Evolutionary conservation across 2,329 filamentous ascomycete species (phyloP), one percentile per base, ranked within the genome.

Genomic region (Amphichorda felina): DNA sequence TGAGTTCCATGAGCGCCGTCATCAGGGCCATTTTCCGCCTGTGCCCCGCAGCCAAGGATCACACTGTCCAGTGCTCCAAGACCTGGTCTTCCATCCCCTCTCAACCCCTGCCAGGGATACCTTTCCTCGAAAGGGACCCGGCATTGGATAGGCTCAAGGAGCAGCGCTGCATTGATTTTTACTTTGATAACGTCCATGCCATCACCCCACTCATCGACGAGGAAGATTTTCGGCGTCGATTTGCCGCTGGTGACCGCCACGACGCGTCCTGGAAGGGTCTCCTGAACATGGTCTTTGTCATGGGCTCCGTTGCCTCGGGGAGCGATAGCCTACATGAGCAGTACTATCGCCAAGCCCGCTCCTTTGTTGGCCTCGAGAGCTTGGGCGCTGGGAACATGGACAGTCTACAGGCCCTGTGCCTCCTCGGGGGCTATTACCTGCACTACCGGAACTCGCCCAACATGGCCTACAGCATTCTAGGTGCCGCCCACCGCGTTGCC

Each of bases 371-470:
- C 13, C 50, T 79, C 5, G 72, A 75, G 37, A 69, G 63, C 2
- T 63, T 79, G 35, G 72, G 72, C 2, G 49, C 50, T 0, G 72
- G 75, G 45, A 77, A 78, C 30, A 75, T 86, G n/a, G 80, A 86
- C 52, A 80, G 74, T 0, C 66, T 86, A 3, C 81, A 87, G 50
- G 76, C 81, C 2, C 56, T 86, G 13, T 74, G 75, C 3, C 64
- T 87, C 18, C 75, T 85, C 46, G 79, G 79, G 28, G 82, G 82
- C 19, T 82, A 77, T 57, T 87, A 87, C 50, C 70, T 85, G 38
- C 82, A 86, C 54, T 86, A 86, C 48, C 74, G 82, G 46, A 84
- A 84, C 56, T 69, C 79, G 15, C 81, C 81, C 2, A 85, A 85
- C 49, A 79, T 85, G 63, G 82, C 80, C 13, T 82, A 83, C 50